Percentiles rank a stretch among this genome's conserved stretches.
Conservation (phyloP, 2,329 filamentous ascomycete genomes). For the Talaromyces marneffei region DNA sequence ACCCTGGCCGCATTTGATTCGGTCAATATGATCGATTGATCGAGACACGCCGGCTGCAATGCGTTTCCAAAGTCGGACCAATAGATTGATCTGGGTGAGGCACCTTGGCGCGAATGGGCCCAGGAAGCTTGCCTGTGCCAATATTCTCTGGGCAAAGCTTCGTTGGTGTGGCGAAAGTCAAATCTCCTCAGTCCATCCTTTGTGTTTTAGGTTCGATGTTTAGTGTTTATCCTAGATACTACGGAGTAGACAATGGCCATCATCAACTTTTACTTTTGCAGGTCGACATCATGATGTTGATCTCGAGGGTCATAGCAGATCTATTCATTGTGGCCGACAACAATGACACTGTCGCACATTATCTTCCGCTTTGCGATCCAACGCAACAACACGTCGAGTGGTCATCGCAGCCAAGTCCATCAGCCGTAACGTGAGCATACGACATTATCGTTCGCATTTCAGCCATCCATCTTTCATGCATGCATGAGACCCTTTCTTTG, state of each 20-base stretch:
- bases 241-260: background rate
- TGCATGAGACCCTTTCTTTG: background rate
- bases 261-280: background rate
- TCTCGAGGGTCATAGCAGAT: background rate
- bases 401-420: background rate
- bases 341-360: background rate
- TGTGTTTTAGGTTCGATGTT: background rate
- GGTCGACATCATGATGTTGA: background rate
- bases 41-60: background rate
- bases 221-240: too few relatives aligned
- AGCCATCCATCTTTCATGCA: background rate
- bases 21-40: background rate
- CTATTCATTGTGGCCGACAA: background rate
- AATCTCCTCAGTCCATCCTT: background rate
- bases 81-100: background rate
- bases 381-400: background rate
- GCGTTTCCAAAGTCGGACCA: background rate
- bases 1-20: background rate
- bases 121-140: background rate
- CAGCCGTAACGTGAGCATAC: background rate
- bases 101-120: background rate
- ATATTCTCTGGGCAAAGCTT: background rate
- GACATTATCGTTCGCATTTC: background rate
- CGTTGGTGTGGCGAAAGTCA: background rate
- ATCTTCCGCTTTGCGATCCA: background rate